Evolutionary conservation across 345 rosid species (phyloP), one percentile per base, ranked within the genome.

Genomic region (Alliaria petiolata): DNA sequence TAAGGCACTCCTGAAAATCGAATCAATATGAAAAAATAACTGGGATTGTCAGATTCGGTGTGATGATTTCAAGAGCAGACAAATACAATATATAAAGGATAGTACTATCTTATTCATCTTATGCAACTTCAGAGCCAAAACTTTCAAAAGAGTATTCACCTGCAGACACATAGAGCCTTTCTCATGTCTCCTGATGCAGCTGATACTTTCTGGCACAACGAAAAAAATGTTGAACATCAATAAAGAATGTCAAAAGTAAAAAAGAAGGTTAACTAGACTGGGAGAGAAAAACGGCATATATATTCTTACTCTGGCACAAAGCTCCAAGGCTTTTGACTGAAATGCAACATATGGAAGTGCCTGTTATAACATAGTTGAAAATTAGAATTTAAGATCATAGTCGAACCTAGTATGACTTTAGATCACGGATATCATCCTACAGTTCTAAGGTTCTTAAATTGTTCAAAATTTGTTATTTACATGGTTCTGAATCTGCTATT

Each of bases 151-250:
- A 65, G 39, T 16, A 72, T 69, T 69, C 35, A 90, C 97, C 97
- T 87, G 85, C 96, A 91, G 62, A 93, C 82, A 78, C 83, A 81
- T 6, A 93, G 86, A 65, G 98, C 98, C 81, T 87, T 91, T 53
- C 97, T 79, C 96, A 93, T 91, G 79, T 93, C 98, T 68, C 98
- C 98, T 69, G 93, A 89, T 79, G 90, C 90, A 59, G 98, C 90
- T 25, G 96, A 90, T 67, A 93, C 92, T 91, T 85, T 93, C 98
- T 91, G 89, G 36, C 26, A 76, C 14, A 64, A 30, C 20, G 33
- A 33, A 62, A 72, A 55, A 22, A 31, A 67, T n/a, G 58, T 77
- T 30, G 54, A 65, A 70, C 46, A 16, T 46, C 19, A 35, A 62
- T 43, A 57, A 20, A 34, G 45, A 57, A 53, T 15, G 7, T 63